Evolutionary conservation across 345 rosid genomes (phyloP).

Genomic region (Barbarea vulgaris): DNA sequence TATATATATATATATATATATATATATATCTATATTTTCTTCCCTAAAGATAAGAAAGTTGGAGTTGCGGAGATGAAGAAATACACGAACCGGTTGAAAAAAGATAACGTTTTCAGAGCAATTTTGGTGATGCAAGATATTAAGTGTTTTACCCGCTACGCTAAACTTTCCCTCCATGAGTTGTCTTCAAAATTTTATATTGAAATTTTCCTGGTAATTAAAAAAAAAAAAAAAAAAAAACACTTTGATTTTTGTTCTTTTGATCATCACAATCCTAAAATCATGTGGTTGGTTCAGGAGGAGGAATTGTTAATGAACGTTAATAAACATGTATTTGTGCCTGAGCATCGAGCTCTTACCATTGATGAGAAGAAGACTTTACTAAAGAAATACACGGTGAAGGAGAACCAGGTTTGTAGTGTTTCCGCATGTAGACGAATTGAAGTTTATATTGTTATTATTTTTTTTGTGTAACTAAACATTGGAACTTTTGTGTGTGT

Average conservation of each 20-base stretch:
- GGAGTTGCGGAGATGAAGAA: conserved; percentile 83
- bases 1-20: no score
- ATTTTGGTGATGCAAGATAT: conserved; percentile 67
- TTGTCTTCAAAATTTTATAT: conserved; percentile 66
- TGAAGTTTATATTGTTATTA: background rate
- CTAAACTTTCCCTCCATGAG: conserved; percentile 61
- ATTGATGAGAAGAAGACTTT: conserved; percentile 70
- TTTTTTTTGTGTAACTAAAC: background rate
- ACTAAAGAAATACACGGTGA: conserved; percentile 66
- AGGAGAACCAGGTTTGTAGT: conserved; percentile 70
- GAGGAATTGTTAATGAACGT: conserved; percentile 67
- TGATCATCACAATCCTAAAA: conserved; percentile 4
- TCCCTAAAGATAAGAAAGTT: conserved; percentile 77
- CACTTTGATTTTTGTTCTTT: background rate
- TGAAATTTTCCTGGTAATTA: conserved; percentile 79
- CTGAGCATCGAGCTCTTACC: conserved; percentile 70
- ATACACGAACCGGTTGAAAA: conserved; percentile 73
- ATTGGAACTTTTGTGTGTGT: background rate
- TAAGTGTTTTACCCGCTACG: conserved; percentile 65
- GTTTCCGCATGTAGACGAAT: background rate
- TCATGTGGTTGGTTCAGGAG: conserved; percentile 45
- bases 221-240: background rate
- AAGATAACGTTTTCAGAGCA: conserved; percentile 77
- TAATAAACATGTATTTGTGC: conserved; percentile 66
- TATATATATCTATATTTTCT: conserved; percentile 68